Percentiles rank a stretch among this genome's conserved stretches.
Conservation (phyloP, 2,329 filamentous ascomycete genomes). For the Samsoniella hepiali region DNA sequence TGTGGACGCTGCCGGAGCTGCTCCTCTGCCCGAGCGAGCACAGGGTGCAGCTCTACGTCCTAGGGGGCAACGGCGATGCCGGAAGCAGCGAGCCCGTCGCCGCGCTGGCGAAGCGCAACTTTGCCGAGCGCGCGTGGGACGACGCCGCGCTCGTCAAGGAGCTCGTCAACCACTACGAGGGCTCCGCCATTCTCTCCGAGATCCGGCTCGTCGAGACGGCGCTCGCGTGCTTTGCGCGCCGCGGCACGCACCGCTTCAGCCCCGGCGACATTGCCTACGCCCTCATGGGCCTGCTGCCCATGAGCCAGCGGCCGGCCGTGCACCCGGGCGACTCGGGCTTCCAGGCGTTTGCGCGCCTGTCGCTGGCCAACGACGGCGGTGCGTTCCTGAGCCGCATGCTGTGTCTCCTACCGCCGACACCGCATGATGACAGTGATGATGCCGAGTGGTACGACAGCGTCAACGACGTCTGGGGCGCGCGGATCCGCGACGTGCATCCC, state of each 20-base stretch:
- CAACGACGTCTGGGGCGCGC: constrained; percentile 38
- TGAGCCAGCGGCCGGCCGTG: constrained; percentile 38
- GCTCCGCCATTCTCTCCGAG: constrained; percentile 36
- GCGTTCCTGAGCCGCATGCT: constrained; percentile 43
- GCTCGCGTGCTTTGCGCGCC: constrained; percentile 35
- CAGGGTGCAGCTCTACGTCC: constrained; percentile 20
- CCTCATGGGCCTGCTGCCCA: constrained; percentile 40
- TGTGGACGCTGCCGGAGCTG: constrained; percentile 46
- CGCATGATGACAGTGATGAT: neutral
- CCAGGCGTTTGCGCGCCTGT: constrained; percentile 46
- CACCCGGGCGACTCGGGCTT: constrained; percentile 40
- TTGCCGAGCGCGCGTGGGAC: constrained; percentile 38
- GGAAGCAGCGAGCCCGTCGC: constrained; percentile 18
- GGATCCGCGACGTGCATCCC: constrained; percentile 45
- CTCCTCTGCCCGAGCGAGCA: constrained; percentile 25
- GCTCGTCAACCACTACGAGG: constrained; percentile 45
- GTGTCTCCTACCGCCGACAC: constrained; percentile 36
- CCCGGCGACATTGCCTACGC: constrained; percentile 43
- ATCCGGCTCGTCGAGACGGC: constrained; percentile 37
- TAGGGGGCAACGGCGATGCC: too few relatives aligned
- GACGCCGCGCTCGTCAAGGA: constrained; percentile 38
- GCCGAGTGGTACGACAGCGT: constrained; percentile 36
- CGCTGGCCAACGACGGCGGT: constrained; percentile 43
- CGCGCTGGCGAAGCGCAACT: constrained; percentile 37
- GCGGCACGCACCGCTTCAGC: constrained; percentile 35